phyloP scores from a whole-genome alignment of 805 yeast genomes.

The Candida fluviatilis region DNA sequence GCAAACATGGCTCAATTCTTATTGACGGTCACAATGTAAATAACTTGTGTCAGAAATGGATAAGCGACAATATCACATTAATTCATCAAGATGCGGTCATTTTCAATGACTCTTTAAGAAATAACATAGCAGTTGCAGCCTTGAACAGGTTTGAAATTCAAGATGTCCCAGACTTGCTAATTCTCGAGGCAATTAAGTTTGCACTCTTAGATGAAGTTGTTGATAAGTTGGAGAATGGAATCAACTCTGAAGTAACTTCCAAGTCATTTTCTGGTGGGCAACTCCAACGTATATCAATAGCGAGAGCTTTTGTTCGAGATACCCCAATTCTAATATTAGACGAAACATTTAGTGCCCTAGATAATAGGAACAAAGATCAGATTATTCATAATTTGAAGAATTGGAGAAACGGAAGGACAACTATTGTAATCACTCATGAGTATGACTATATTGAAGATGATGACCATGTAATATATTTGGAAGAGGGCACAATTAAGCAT shows the following conservation, averaged over 20 bases:
- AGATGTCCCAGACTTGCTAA: conserved; percentile 15
- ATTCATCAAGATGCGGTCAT: conserved; percentile 70
- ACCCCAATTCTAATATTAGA: conserved; percentile 77
- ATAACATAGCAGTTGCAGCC: conserved; percentile 59
- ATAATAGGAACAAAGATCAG: conserved; percentile 41
- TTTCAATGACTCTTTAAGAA: conserved; percentile 58
- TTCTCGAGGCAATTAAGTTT: conserved; percentile 45
- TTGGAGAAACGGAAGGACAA: conserved; percentile 68
- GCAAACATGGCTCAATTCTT: conserved; percentile 49
- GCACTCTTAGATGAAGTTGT: conserved; percentile 52
- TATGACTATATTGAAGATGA: conserved; percentile 47
- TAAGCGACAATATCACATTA: conserved; percentile 59
- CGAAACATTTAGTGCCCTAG: conserved; percentile 84
- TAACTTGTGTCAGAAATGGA: conserved; percentile 44
- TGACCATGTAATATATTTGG: conserved; percentile 60
- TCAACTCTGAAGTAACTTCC: conserved; percentile 48
- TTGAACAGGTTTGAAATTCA: conserved; percentile 16
- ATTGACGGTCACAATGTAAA: conserved; percentile 52
- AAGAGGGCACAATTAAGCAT: conserved; percentile 47
- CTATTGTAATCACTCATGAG: conserved; percentile 81
- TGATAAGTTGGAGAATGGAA: conserved; percentile 47
- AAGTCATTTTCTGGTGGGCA: conserved; percentile 83
- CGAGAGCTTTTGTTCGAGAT: conserved; percentile 74
- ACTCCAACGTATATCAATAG: conserved; percentile 75
- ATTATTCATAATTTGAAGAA: conserved; percentile 48